Base-by-base conservation (phyloP, 2,329 filamentous ascomycete species). In the Esteya vermicola region DNA sequence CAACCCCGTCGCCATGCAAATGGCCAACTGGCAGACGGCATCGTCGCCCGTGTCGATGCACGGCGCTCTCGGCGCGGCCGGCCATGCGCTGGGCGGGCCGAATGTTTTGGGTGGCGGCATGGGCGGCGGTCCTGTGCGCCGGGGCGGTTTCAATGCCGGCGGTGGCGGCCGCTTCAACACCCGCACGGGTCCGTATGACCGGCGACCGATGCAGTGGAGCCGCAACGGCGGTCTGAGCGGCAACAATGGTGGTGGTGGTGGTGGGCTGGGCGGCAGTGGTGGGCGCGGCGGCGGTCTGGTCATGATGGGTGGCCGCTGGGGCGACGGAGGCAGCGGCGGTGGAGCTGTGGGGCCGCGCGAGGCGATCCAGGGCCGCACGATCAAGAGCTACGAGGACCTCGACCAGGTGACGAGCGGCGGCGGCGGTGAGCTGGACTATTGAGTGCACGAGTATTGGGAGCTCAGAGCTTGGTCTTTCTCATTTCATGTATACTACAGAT, bases 361-460 rank as follows among this genome's bases (percentile, higher is more conserved):
- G 60, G 89, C 91, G 10, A 86, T 93, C 1, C 85, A 93, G 50
- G 91, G 91, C 6, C 76, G 91, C 42, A 94, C 84, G 45, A 64
- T 98, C 48, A 94, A 93, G 70, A 95, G 85, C 58, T 98, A 98
- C 56, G 93, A 98, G 59, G 91, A 98, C 56, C 67, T 98, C 20
- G 91, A 98, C 62, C 89, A 93, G 34, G 80, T 81, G 43, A 77
- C 77, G 28, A 75, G 78, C 13, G 68, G 73, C 27, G 84, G 80
- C 31, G 77, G 80, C 31, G 82, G 84, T 22, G 89, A 95, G 62
- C 65, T 96, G 52, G 93, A 96, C 60, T 96, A 96, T 56, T 96
- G 12, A 23, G 27, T 6, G 20, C n/a, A n/a, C n/a, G n/a, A n/a
- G n/a, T n/a, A n/a, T n/a, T n/a, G n/a, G n/a, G n/a, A n/a, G n/a